Conservation (phyloP, 768 basidiomycete genomes). For the Amanita exitialis region DNA sequence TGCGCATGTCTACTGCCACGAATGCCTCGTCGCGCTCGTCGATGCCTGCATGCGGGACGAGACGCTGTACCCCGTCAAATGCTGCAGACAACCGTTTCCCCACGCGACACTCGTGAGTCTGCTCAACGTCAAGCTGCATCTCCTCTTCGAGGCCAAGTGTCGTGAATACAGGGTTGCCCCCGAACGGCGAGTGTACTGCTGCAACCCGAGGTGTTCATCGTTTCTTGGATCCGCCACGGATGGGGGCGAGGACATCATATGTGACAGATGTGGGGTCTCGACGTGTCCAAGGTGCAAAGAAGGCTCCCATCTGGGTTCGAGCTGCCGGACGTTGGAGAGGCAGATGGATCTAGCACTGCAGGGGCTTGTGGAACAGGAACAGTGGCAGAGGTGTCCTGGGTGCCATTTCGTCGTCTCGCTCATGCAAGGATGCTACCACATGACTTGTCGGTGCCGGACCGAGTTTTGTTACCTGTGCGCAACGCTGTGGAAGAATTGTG, state of each 20-base stretch:
- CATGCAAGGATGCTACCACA: slow-evolving; percentile 52
- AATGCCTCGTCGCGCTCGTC: slow-evolving; percentile 12
- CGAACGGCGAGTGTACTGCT: slow-evolving; percentile 12
- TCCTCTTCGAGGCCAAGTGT: slow-evolving; percentile 9
- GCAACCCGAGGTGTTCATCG: slow-evolving; percentile 10
- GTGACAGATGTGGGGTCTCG: background rate
- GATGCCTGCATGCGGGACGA: slow-evolving; percentile 13
- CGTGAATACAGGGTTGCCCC: slow-evolving; percentile 12
- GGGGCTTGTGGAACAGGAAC: slow-evolving; percentile 32
- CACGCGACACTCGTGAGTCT: background rate
- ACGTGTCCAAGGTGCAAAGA: slow-evolving; percentile 33
- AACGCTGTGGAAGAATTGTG: slow-evolving; percentile 50
- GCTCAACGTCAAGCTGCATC: slow-evolving; percentile 5
- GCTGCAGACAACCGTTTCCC: slow-evolving; percentile 12
- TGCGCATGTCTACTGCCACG: slow-evolving; percentile 12
- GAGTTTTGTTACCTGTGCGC: slow-evolving; percentile 64
- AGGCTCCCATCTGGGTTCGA: slow-evolving; percentile 29
- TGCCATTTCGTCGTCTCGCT: slow-evolving; percentile 52
- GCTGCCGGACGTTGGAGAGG: slow-evolving; percentile 14
- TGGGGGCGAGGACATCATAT: background rate
- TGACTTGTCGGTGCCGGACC: slow-evolving; percentile 48
- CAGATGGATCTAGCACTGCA: slow-evolving; percentile 23
- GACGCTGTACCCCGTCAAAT: slow-evolving; percentile 13
- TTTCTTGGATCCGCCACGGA: background rate
- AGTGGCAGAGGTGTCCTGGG: slow-evolving; percentile 57